phyloP scores from a whole-genome alignment of 495 filamentous ascomycete species.

The Collariella sp. region DNA sequence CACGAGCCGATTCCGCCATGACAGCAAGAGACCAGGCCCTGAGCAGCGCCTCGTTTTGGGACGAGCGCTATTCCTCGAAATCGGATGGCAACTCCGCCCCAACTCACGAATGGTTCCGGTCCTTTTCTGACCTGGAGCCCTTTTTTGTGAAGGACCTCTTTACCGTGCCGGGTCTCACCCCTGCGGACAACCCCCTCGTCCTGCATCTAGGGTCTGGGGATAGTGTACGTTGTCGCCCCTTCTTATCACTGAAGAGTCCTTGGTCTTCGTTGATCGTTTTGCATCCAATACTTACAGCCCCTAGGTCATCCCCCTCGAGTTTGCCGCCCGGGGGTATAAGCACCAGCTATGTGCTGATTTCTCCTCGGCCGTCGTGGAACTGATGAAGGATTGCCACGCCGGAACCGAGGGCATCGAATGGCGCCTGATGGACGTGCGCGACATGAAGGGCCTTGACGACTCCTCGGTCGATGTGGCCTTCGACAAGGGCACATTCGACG shows the following conservation, averaged over 20 bases:
- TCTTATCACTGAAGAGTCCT: no score
- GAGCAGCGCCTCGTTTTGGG: conserved; percentile 37
- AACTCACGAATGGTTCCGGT: conserved; percentile 46
- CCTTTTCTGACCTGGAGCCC: conserved; percentile 38
- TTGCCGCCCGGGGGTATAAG: conserved; percentile 40
- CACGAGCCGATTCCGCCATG: no score
- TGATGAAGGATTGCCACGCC: conserved; percentile 40
- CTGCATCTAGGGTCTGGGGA: conserved; percentile 53
- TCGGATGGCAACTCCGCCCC: conserved; percentile 18
- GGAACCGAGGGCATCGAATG: conserved; percentile 36
- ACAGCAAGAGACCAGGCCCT: neutral
- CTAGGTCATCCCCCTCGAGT: conserved; percentile 44
- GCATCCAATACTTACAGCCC: no score
- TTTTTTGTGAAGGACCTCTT: conserved; percentile 42
- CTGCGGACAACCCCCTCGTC: conserved; percentile 28
- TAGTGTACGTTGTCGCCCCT: conserved; percentile 35
- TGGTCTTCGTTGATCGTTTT: no score
- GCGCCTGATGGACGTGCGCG: conserved; percentile 45
- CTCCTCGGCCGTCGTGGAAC: conserved; percentile 42
- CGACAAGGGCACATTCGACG: conserved; percentile 55
- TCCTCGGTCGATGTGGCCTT: conserved; percentile 47
- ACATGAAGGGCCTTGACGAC: conserved; percentile 33
- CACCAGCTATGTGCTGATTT: conserved; percentile 53
- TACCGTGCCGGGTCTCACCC: conserved; percentile 9
- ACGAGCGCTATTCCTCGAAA: conserved; percentile 40